Evolutionary conservation across 306 rosid species (phyloP).

Genomic region (Castanospermum australe): DNA sequence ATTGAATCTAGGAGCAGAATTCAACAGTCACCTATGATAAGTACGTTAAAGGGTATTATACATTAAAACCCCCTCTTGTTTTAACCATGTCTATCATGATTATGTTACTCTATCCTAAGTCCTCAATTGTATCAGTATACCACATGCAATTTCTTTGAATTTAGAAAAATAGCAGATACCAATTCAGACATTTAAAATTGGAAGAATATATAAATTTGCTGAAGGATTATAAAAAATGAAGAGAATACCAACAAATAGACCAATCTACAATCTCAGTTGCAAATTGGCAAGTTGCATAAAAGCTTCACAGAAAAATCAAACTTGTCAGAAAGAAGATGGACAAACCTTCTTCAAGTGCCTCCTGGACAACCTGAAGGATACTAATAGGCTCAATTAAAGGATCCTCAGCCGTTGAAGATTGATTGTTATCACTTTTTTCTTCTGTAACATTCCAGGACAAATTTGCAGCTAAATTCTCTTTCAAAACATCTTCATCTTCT

Average conservation of each 20-base stretch:
- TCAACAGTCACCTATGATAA: no score
- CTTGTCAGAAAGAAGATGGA: neutral
- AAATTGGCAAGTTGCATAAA: neutral
- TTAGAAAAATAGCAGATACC: neutral
- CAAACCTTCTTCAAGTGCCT: slow-evolving; percentile 62
- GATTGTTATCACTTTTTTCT: slow-evolving; percentile 30
- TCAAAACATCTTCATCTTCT: slow-evolving; percentile 34
- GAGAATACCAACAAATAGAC: neutral
- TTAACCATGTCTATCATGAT: neutral
- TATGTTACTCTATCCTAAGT: neutral
- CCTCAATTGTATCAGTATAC: neutral
- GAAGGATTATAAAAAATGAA: neutral
- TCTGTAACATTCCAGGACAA: slow-evolving; percentile 34
- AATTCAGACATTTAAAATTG: neutral
- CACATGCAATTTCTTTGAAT: neutral
- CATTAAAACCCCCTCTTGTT: neutral
- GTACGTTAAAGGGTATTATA: neutral
- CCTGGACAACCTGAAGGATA: slow-evolving; percentile 51
- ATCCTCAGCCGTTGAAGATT: slow-evolving; percentile 39
- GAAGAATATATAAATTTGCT: neutral
- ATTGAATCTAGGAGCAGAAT: no score
- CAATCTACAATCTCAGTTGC: neutral
- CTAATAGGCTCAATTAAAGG: slow-evolving; percentile 47
- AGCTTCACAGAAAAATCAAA: neutral
- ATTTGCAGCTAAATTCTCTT: slow-evolving; percentile 31